Percentiles rank a stretch among this genome's conserved stretches.
Evolutionary conservation across 768 basidiomycete species (phyloP).

Genomic region (Galerina marginata): DNA sequence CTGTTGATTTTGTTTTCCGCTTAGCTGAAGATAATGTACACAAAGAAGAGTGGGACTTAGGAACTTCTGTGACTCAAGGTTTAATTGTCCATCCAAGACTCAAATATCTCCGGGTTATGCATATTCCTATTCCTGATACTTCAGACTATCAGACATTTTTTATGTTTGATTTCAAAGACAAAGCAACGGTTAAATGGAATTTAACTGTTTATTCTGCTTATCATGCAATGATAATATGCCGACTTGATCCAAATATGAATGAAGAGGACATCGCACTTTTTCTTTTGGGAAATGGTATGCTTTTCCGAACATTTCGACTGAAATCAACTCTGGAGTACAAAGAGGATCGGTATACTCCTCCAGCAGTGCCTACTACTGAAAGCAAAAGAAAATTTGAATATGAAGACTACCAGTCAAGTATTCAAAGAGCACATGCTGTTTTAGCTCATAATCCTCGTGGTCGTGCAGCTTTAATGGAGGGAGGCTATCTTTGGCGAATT

Average conservation of each 20-base stretch:
- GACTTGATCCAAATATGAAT: background rate
- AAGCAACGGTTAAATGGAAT: background rate
- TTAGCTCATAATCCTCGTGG: background rate
- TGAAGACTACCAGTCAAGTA: background rate
- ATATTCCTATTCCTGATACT: no score
- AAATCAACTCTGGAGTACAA: background rate
- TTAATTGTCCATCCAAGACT: no score
- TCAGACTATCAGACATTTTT: no score
- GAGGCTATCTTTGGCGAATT: slow-evolving; percentile 15
- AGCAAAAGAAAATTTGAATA: background rate
- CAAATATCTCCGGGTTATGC: no score
- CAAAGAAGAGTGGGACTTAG: no score
- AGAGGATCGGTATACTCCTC: background rate
- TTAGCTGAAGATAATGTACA: no score
- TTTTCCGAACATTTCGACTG: background rate
- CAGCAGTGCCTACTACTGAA: background rate
- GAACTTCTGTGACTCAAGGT: no score
- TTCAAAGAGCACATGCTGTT: background rate
- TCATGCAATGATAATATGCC: slow-evolving; percentile 3
- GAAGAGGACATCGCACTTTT: slow-evolving; percentile 1
- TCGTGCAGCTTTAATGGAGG: slow-evolving; percentile 9
- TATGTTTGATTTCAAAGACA: no score
- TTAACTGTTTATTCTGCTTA: background rate
- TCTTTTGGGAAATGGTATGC: background rate
- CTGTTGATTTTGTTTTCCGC: no score